Percentiles rank a stretch among this genome's conserved stretches.
Conservation (phyloP, 495 filamentous ascomycete species). For the Talaromyces proteolyticus region DNA sequence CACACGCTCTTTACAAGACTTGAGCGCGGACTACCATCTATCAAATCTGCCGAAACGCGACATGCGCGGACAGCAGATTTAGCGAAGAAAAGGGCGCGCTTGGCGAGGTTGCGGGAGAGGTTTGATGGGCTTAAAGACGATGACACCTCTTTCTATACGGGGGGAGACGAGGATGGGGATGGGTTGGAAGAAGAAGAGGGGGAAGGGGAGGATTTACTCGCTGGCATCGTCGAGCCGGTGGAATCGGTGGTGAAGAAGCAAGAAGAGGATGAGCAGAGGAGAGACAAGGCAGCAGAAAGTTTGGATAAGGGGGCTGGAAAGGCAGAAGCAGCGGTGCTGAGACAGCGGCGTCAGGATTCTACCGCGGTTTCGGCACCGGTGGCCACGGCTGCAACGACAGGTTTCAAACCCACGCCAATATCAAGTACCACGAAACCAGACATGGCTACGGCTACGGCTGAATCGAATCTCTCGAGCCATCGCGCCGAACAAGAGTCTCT, state of each 20-base stretch:
- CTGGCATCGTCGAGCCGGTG: constrained; percentile 18
- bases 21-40: constrained; percentile 61
- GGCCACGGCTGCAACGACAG: constrained; percentile 7
- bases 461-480: constrained; percentile 66
- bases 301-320: too few relatives aligned
- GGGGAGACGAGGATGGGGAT: constrained; percentile 24
- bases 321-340: background rate
- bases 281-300: background rate
- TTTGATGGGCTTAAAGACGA: constrained; percentile 11
- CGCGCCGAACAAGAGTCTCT: constrained; percentile 80
- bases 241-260: background rate
- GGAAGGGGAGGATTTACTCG: constrained; percentile 28
- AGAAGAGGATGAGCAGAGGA: background rate
- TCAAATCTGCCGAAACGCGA: constrained; percentile 60
- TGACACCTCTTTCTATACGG: constrained; percentile 11
- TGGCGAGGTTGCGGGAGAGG: constrained; percentile 15
- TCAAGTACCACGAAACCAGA: constrained; percentile 11
- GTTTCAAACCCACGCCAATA: constrained; percentile 8
- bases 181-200: constrained; percentile 25
- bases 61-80: constrained; percentile 65
- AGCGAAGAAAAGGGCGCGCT: constrained; percentile 53
- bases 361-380: background rate
- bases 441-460: constrained; percentile 31
- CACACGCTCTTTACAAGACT: constrained; percentile 67
- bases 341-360: constrained; percentile 15